phyloP scores from a whole-genome alignment of 192 early-diverging fungal genomes.

The Backusella sp. region DNA sequence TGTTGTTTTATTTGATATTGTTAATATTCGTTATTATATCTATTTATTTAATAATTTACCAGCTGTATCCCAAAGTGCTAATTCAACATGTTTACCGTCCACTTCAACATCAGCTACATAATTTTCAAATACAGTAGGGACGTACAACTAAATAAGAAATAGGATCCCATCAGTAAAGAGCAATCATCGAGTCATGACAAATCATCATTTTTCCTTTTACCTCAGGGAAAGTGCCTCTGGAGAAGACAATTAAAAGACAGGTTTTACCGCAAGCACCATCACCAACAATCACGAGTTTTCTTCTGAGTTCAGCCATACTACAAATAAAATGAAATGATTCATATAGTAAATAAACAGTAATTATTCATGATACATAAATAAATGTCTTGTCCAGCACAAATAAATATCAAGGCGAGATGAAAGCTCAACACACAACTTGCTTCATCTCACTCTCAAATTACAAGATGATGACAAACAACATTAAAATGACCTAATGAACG shows the following conservation, averaged over 20 bases:
- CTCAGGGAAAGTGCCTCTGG: constrained; percentile 83
- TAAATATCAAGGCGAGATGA: neutral
- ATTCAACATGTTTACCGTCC: constrained; percentile 82
- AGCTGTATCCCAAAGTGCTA: constrained; percentile 97
- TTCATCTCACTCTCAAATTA: neutral
- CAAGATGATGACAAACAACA: neutral
- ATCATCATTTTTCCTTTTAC: constrained; percentile 29
- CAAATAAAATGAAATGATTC: constrained; percentile 14
- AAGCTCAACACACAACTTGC: neutral
- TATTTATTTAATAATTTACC: constrained; percentile 12
- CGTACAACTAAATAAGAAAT: constrained; percentile 47
- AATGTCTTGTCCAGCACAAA: neutral
- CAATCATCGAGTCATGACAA: neutral
- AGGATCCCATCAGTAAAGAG: neutral
- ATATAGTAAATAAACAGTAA: constrained; percentile 15
- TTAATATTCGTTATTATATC: neutral
- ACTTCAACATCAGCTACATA: constrained; percentile 86
- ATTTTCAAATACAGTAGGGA: constrained; percentile 95
- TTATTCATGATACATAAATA: neutral
- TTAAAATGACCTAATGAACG: neutral
- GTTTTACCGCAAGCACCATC: constrained; percentile 95
- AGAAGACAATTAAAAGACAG: constrained; percentile 82
- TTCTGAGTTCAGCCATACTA: constrained; percentile 57
- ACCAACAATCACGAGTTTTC: constrained; percentile 91
- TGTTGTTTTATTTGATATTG: constrained; percentile 28